Percentiles rank a stretch among this genome's conserved stretches.
Evolutionary conservation across 495 filamentous ascomycete species (phyloP).

Genomic region (Tricharina praecox): DNA sequence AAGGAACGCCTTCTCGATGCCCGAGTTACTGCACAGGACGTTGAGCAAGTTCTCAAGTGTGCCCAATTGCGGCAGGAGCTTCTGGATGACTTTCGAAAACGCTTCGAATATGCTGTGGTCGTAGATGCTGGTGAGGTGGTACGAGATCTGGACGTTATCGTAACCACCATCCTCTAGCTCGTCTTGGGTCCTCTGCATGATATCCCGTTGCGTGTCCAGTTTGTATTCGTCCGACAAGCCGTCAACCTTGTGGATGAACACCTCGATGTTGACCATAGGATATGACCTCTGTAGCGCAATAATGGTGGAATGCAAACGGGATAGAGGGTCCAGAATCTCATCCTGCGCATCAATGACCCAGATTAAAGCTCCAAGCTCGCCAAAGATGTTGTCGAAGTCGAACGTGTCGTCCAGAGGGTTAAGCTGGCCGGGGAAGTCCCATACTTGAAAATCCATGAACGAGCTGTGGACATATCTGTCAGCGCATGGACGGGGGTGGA

Average conservation of each 20-base stretch:
- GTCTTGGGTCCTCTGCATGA: slow-evolving; percentile 90
- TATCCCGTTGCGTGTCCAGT: slow-evolving; percentile 80
- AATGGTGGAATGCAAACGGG: slow-evolving; percentile 71
- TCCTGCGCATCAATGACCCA: slow-evolving; percentile 99
- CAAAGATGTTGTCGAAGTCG: slow-evolving; percentile 84
- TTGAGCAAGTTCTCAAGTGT: slow-evolving; percentile 85
- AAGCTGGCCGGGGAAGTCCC: slow-evolving; percentile 90
- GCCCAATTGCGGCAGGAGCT: slow-evolving; percentile 80
- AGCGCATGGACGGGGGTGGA: not conserved
- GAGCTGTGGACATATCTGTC: slow-evolving; percentile 43
- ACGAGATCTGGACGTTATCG: slow-evolving; percentile 79
- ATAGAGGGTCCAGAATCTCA: slow-evolving; percentile 80
- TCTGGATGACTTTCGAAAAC: slow-evolving; percentile 94
- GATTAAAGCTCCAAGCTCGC: slow-evolving; percentile 78
- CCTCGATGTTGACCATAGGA: slow-evolving; percentile 83
- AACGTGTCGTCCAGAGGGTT: slow-evolving; percentile 72
- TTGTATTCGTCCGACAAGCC: slow-evolving; percentile 89
- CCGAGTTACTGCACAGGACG: slow-evolving; percentile 69
- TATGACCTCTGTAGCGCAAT: slow-evolving; percentile 71
- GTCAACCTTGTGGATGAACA: slow-evolving; percentile 97
- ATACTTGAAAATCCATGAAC: slow-evolving; percentile 97
- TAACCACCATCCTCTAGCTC: slow-evolving; percentile 82
- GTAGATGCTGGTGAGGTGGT: slow-evolving; percentile 91
- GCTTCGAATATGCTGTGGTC: slow-evolving; percentile 97
- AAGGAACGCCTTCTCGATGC: slow-evolving; percentile 92